These are phyloP conservation scores for Tylopilus balloui DNA, from an alignment of 768 basidiomycete species.

Conservation along the genomic window DNA sequence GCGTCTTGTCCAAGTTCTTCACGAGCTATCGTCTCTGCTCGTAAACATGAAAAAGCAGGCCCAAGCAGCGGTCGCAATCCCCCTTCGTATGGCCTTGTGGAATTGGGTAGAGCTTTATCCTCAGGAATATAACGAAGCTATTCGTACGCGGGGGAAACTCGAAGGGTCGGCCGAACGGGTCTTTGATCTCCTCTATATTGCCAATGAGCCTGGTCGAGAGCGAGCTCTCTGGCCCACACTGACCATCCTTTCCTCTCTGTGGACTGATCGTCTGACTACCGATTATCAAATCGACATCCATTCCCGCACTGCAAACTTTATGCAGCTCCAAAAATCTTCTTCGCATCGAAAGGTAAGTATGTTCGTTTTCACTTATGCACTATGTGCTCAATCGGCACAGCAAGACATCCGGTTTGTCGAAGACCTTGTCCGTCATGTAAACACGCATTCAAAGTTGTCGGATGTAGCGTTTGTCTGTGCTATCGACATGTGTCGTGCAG, in stretches of 20 bases:
- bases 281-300: slow-evolving; percentile 46
- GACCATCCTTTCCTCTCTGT: slow-evolving; percentile 66
- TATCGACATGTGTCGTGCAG: slow-evolving; percentile 71
- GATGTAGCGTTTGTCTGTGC: slow-evolving; percentile 70
- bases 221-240: slow-evolving; percentile 77
- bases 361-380: not conserved
- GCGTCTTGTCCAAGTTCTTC: slow-evolving; percentile 66
- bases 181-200: slow-evolving; percentile 70
- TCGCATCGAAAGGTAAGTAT: slow-evolving; percentile 29
- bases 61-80: slow-evolving; percentile 65
- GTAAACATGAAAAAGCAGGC: slow-evolving; percentile 77
- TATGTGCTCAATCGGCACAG: slow-evolving; percentile 3
- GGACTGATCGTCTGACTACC: slow-evolving; percentile 63
- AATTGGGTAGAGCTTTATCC: slow-evolving; percentile 84
- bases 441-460: slow-evolving; percentile 49
- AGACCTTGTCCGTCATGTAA: slow-evolving; percentile 55
- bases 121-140: slow-evolving; percentile 69
- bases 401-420: slow-evolving; percentile 57
- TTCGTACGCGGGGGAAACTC: slow-evolving; percentile 55
- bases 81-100: slow-evolving; percentile 79
- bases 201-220: slow-evolving; percentile 41
- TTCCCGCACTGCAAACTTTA: slow-evolving; percentile 29
- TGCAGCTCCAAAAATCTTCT: slow-evolving; percentile 28
- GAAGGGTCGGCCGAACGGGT: slow-evolving; percentile 85
- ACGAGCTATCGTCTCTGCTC: slow-evolving; percentile 77